Conservation (phyloP, 2,329 filamentous ascomycete species). For the Diaporthe amygdali region DNA sequence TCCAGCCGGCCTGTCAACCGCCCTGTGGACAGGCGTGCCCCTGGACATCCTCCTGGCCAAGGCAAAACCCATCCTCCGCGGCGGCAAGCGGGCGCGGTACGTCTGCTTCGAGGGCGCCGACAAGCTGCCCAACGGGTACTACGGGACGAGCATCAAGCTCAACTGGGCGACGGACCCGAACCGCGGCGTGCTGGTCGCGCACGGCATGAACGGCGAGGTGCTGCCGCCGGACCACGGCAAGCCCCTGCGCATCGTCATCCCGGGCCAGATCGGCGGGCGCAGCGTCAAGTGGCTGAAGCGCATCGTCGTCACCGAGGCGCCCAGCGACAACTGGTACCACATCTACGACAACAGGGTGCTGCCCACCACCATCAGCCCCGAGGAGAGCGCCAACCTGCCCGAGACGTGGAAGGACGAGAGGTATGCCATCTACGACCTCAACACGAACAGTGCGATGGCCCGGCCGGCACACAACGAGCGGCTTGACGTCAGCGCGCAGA, state of each 20-base stretch:
- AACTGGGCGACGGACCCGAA: conserved; percentile 88
- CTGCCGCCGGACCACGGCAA: conserved; percentile 86
- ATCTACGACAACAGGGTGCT: conserved; percentile 92
- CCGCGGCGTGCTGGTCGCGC: conserved; percentile 82
- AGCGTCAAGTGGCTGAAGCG: conserved; percentile 93
- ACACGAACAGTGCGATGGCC: conserved; percentile 81
- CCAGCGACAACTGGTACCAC: conserved; percentile 95
- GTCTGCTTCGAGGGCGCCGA: conserved; percentile 93
- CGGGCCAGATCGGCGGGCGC: conserved; percentile 88
- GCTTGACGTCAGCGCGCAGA: conserved; percentile 36
- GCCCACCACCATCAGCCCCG: conserved; percentile 84
- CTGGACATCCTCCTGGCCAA: conserved; percentile 73
- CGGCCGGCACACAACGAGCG: conserved; percentile 81
- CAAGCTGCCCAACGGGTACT: conserved; percentile 84
- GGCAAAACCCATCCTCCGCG: conserved; percentile 44
- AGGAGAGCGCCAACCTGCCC: conserved; percentile 74
- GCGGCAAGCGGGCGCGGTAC: conserved; percentile 74
- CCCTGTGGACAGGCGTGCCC: conserved; percentile 83
- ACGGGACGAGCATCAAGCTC: conserved; percentile 86
- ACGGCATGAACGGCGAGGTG: conserved; percentile 87
- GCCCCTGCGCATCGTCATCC: conserved; percentile 81
- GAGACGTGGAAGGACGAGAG: conserved; percentile 87
- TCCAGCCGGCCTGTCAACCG: conserved; percentile 83
- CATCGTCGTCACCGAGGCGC: conserved; percentile 76
- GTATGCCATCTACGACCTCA: conserved; percentile 92